A percentile compares a stretch with the other conserved stretches of the same genome.
phyloP scores from a whole-genome alignment of 2,329 filamentous ascomycete genomes.

The Knufia fluminis region DNA sequence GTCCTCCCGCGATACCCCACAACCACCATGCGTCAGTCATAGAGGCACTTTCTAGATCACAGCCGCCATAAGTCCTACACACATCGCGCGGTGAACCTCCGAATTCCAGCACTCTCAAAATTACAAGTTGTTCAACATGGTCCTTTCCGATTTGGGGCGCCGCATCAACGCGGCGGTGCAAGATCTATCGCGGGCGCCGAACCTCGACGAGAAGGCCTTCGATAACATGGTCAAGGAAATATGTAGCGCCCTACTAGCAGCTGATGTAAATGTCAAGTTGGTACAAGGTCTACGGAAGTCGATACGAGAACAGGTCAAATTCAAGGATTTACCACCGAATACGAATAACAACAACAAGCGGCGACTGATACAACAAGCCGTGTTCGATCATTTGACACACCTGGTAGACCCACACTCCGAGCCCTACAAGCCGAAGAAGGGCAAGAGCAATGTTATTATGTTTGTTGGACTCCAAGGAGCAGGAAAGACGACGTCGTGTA shows the following conservation, averaged over 20 bases:
- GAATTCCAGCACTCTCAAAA: no score
- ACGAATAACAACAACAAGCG: constrained; percentile 76
- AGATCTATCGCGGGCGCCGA: constrained; percentile 82
- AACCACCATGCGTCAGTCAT: no score
- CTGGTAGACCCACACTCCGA: constrained; percentile 93
- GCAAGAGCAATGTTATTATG: constrained; percentile 96
- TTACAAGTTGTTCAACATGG: no score
- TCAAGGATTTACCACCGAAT: constrained; percentile 79
- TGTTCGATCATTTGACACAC: constrained; percentile 92
- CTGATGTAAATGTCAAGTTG: constrained; percentile 93
- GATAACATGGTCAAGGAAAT: constrained; percentile 99
- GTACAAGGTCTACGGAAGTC: constrained; percentile 86
- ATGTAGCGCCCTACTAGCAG: constrained; percentile 85
- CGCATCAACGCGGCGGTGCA: constrained; percentile 96
- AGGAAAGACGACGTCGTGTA: constrained; percentile 97
- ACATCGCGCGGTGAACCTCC: background rate
- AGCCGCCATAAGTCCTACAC: no score
- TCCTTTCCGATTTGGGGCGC: constrained; percentile 96
- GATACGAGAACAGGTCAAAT: constrained; percentile 84
- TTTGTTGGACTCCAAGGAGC: constrained; percentile 97
- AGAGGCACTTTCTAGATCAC: no score
- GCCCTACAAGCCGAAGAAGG: constrained; percentile 94
- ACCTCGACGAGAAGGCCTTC: constrained; percentile 97
- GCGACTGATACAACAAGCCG: constrained; percentile 91
- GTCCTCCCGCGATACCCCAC: background rate